phyloP scores from a whole-genome alignment of 805 yeast genomes.

The Komagataella pastoris region DNA sequence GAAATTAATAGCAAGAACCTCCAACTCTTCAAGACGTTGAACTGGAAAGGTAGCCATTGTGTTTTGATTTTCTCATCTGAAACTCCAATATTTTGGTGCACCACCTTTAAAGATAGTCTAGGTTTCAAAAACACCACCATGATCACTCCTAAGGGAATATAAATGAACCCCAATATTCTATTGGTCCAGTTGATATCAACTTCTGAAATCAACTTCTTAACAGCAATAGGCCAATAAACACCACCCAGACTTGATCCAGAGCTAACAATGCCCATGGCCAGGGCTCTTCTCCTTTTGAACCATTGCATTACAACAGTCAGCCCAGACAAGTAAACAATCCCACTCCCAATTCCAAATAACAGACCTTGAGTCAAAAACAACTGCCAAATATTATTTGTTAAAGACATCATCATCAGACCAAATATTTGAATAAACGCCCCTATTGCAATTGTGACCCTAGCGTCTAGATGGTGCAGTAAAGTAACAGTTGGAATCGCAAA shows the following conservation, averaged over 20 bases:
- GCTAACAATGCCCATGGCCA: conserved; percentile 34
- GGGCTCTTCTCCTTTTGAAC: conserved; percentile 29
- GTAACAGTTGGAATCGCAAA: conserved; percentile 36
- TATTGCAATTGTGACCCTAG: conserved; percentile 17
- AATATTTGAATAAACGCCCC: conserved; percentile 32
- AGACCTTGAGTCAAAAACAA: conserved; percentile 39
- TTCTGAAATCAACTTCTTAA: conserved; percentile 22
- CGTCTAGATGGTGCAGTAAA: conserved; percentile 29
- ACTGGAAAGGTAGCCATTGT: conserved; percentile 4
- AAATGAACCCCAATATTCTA: conserved; percentile 20
- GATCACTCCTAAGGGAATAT: conserved; percentile 12
- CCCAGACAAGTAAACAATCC: conserved; percentile 28
- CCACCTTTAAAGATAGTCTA: conserved; percentile 10
- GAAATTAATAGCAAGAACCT: conserved; percentile 3
- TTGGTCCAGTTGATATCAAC: conserved; percentile 32
- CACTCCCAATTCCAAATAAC: conserved; percentile 33
- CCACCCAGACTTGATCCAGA: conserved; percentile 42
- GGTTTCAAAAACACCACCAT: conserved; percentile 17
- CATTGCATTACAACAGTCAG: conserved; percentile 32
- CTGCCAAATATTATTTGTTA: conserved; percentile 34
- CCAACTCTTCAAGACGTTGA: conserved; percentile 6
- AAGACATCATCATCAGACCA: conserved; percentile 31
- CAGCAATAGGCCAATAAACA: conserved; percentile 29
- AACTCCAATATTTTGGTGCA: too few relatives aligned
- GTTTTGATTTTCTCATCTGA: conserved; percentile 1